Conservation (phyloP, 441 rosid species). For the Breynia disticha region DNA sequence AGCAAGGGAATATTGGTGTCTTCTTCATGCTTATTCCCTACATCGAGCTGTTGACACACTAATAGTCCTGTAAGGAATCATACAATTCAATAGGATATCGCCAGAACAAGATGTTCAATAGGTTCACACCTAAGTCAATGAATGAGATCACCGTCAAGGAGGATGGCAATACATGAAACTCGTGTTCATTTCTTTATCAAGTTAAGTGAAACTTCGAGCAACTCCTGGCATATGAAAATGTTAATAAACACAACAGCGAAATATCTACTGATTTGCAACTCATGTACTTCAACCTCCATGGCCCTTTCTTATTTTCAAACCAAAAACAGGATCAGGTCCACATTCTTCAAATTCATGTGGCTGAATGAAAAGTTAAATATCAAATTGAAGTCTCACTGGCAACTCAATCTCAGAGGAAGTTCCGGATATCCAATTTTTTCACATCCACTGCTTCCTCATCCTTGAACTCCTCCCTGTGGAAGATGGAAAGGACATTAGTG, state of each 20-base stretch:
- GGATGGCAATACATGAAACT: too few species aligned
- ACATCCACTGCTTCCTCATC: slow-evolving; percentile 62
- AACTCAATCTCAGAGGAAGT: slow-evolving; percentile 45
- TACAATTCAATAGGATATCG: too few species aligned
- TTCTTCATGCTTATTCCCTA: too few species aligned
- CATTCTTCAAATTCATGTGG: background rate
- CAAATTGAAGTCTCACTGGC: too few species aligned
- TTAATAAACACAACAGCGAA: slow-evolving; percentile 8
- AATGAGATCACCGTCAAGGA: too few species aligned
- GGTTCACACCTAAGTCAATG: too few species aligned
- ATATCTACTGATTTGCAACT: slow-evolving; percentile 6
- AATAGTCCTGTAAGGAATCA: too few species aligned
- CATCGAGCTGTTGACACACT: too few species aligned
- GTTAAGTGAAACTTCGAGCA: background rate
- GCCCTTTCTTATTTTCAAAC: slow-evolving; percentile 17
- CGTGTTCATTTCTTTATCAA: background rate
- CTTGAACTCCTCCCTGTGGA: slow-evolving; percentile 83
- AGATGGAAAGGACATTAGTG: background rate
- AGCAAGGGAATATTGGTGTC: too few species aligned
- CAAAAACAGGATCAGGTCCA: slow-evolving; percentile 9
- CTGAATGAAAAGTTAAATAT: too few species aligned
- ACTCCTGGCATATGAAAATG: slow-evolving; percentile 2
- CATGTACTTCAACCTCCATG: slow-evolving; percentile 8
- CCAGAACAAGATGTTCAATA: too few species aligned
- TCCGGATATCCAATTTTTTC: slow-evolving; percentile 84